Evolutionary conservation across 2,329 filamentous ascomycete genomes (phyloP), one percentile per base, ranked within the genome.

Genomic region (Neofusicoccum kwambonambiense): DNA sequence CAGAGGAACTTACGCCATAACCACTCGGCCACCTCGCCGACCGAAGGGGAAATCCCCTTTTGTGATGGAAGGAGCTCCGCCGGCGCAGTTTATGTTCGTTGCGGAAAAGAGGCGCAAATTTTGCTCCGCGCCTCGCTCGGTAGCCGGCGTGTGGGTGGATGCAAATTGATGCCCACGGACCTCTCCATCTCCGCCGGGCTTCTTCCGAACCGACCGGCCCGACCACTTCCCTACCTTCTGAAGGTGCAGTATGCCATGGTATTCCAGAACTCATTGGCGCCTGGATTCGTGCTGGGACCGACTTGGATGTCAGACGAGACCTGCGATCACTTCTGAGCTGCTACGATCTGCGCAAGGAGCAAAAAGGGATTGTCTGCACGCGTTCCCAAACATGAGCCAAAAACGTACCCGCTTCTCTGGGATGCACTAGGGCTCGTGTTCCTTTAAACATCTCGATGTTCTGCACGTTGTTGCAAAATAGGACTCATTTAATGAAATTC

Each of bases 401-500:
- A 60, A 35, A 35, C 31, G 56, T 39, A 35, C 11, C 56, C 56
- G 5, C 12, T 22, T 37, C 7, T 3, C 17, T 22, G 56, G 56
- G 42, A 37, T 37, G 42, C 56, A n/a, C 56, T 60, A 60, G 13
- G 12, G n/a, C 56, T 37, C 42, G 56, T 60, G 31, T 37, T 12
- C 27, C 31, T 37, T 34, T 5, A 8, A 47, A 12, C 15, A 45
- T 45, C 22, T 44, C 42, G 3, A n/a, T 5, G 13, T 19, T 45
- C 41, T 60, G 56, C 42, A 39, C 41, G n/a, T 47, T 37, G 31
- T 60, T 47, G 31, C 56, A n/a, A 39, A 60, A 11, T 37, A 47
- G 56, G 56, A 47, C 37, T 60, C 56, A 8, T 60, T 37, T 47
- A 45, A 47, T 60, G 11, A 49, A 47, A 60, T 60, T 60, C 56